Conservation (phyloP, 192 early-diverging fungal genomes). For the Backusella circina region DNA sequence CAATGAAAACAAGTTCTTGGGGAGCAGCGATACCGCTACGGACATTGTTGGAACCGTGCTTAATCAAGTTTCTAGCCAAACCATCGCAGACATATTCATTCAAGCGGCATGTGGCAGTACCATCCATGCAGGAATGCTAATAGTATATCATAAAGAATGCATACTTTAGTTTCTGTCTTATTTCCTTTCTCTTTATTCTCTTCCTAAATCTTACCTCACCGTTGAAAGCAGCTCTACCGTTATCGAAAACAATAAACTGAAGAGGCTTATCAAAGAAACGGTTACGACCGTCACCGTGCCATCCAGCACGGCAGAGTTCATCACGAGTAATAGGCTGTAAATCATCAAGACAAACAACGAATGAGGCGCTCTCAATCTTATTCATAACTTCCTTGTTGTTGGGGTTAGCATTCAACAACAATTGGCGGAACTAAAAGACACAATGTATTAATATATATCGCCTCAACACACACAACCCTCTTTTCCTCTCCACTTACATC, state of each 20-base stretch:
- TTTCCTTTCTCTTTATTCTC: not conserved
- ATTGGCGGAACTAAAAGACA: conserved; percentile 49
- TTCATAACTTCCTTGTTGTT: conserved; percentile 71
- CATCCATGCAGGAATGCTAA: conserved; percentile 93
- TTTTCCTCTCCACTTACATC: conserved; percentile 48
- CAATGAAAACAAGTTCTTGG: conserved; percentile 66
- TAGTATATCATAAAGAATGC: not conserved
- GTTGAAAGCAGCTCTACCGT: conserved; percentile 94
- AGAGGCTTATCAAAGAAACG: conserved; percentile 97
- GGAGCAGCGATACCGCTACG: conserved; percentile 63
- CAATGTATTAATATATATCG: not conserved
- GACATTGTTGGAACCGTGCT: conserved; percentile 58
- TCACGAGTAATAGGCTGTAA: conserved; percentile 83
- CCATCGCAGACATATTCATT: conserved; percentile 76
- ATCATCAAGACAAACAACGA: conserved; percentile 91
- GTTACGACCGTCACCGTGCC: conserved; percentile 96
- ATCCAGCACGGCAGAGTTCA: conserved; percentile 83
- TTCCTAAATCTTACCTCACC: conserved; percentile 59
- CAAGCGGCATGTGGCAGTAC: conserved; percentile 83
- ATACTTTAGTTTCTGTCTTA: not conserved
- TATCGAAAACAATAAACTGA: conserved; percentile 96
- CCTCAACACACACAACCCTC: not conserved
- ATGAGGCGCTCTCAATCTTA: conserved; percentile 82
- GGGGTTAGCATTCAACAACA: conserved; percentile 60
- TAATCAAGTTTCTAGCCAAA: conserved; percentile 64